Evolutionary conservation across 805 yeast species (phyloP).

Genomic region (Cyberlindnera bimundalis): DNA sequence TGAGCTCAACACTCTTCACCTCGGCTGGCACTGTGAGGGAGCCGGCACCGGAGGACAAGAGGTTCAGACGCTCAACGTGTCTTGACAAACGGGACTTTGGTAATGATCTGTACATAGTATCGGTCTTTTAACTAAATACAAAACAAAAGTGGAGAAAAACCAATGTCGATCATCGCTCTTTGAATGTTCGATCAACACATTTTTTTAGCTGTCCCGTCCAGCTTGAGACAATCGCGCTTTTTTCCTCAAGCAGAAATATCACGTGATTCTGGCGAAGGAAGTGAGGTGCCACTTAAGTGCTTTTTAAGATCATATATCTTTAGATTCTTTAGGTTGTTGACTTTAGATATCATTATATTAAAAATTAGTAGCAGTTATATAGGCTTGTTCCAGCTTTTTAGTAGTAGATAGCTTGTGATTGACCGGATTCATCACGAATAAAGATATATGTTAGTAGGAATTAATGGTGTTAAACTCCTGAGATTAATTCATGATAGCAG

Average conservation of each 20-base stretch:
- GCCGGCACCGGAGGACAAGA: slow-evolving; percentile 46
- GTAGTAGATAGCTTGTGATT: too few species aligned
- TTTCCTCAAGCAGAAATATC: not conserved
- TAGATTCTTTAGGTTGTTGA: too few species aligned
- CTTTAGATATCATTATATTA: too few species aligned
- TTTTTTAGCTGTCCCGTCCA: not conserved
- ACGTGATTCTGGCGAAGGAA: not conserved
- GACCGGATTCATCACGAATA: too few species aligned
- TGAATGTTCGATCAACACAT: not conserved
- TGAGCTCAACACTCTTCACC: slow-evolving; percentile 44
- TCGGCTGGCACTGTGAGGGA: slow-evolving; percentile 37
- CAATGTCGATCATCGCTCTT: not conserved
- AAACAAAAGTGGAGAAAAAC: not conserved
- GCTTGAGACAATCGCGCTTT: not conserved
- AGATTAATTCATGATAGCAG: too few species aligned
- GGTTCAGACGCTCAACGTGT: slow-evolving; percentile 49
- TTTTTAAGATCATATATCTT: too few species aligned
- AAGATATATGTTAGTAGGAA: too few species aligned
- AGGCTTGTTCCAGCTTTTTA: too few species aligned
- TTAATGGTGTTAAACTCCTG: too few species aligned
- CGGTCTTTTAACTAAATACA: too few species aligned
- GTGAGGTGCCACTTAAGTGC: too few species aligned
- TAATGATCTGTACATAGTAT: slow-evolving; percentile 28
- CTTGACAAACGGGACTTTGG: slow-evolving; percentile 42
- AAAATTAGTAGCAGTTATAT: too few species aligned